These are phyloP conservation scores for Kernera saxatilis DNA, from an alignment of 345 rosid species.

Conservation along the genomic window DNA sequence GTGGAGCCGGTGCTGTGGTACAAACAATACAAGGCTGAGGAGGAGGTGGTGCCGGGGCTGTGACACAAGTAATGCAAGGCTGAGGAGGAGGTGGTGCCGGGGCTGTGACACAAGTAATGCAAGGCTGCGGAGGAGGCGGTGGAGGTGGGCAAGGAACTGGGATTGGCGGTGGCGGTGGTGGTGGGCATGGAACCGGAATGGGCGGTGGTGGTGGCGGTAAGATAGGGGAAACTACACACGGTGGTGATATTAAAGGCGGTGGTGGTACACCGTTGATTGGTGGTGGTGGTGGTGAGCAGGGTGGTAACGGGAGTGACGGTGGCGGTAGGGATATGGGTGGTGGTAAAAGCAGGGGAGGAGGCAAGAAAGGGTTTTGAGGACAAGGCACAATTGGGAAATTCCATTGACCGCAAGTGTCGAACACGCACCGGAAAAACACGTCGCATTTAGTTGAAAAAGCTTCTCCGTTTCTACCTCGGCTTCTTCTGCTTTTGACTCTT, in stretches of 20 bases:
- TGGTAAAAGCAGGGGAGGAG: conserved; percentile 23
- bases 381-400: conserved; percentile 27
- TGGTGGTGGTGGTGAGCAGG: conserved; percentile 7
- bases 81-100: not conserved
- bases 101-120: conserved; percentile 1
- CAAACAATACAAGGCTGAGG: conserved; percentile 18
- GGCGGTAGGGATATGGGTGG: not conserved
- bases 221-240: not conserved
- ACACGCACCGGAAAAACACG: conserved; percentile 24
- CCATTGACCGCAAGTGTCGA: conserved; percentile 31
- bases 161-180: not conserved
- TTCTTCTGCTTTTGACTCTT: conserved; percentile 14
- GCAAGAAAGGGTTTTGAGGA: conserved; percentile 33
- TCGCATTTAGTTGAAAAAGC: conserved; percentile 12
- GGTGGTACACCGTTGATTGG: conserved; percentile 12
- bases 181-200: not conserved
- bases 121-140: conserved; percentile 13
- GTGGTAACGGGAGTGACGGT: not conserved
- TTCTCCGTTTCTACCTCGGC: conserved; percentile 8
- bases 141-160: not conserved
- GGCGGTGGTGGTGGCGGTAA: conserved; percentile 14
- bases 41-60: conserved; percentile 9
- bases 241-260: not conserved
- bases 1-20: not conserved
- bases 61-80: conserved; percentile 4